Conservation (phyloP, 345 rosid species). For the Ailanthus altissimus region DNA sequence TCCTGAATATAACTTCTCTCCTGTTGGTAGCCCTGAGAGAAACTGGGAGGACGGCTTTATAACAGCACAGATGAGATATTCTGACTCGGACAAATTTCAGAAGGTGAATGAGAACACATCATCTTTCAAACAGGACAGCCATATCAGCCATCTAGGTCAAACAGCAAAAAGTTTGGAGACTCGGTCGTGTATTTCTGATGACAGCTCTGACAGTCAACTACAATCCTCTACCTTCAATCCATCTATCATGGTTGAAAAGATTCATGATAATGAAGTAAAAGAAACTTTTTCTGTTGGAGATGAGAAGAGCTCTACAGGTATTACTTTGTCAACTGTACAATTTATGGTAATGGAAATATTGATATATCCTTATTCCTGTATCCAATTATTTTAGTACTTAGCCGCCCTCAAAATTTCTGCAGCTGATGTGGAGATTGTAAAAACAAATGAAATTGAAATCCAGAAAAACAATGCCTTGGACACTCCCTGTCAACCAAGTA, state of each 20-base stretch:
- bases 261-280: slow-evolving; percentile 35
- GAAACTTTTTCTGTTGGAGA: slow-evolving; percentile 30
- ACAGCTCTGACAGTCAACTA: slow-evolving; percentile 22
- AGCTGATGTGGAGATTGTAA: slow-evolving; percentile 36
- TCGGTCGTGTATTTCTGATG: slow-evolving; percentile 37
- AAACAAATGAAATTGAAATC: slow-evolving; percentile 33
- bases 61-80: slow-evolving; percentile 51
- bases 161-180: slow-evolving; percentile 21
- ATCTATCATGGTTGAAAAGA: slow-evolving; percentile 27
- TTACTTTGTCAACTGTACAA: slow-evolving; percentile 11
- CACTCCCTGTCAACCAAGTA: slow-evolving; percentile 30
- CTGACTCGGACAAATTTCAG: slow-evolving; percentile 39
- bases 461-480: slow-evolving; percentile 32
- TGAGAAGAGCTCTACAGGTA: slow-evolving; percentile 52
- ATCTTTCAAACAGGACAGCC: slow-evolving; percentile 40
- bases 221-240: slow-evolving; percentile 27
- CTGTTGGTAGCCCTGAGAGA: slow-evolving; percentile 69
- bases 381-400: not conserved
- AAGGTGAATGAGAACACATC: slow-evolving; percentile 33
- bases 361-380: not conserved
- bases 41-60: slow-evolving; percentile 47
- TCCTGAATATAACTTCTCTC: slow-evolving; percentile 69
- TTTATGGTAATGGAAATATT: slow-evolving; percentile 20
- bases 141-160: slow-evolving; percentile 33
- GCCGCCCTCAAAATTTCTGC: slow-evolving; percentile 25